A percentile compares a stretch with the other conserved stretches of the same genome.
These are phyloP conservation scores for Cunninghamia lanceolata DNA, from an alignment of 75 land plant genomes.

Conservation along the genomic window DNA sequence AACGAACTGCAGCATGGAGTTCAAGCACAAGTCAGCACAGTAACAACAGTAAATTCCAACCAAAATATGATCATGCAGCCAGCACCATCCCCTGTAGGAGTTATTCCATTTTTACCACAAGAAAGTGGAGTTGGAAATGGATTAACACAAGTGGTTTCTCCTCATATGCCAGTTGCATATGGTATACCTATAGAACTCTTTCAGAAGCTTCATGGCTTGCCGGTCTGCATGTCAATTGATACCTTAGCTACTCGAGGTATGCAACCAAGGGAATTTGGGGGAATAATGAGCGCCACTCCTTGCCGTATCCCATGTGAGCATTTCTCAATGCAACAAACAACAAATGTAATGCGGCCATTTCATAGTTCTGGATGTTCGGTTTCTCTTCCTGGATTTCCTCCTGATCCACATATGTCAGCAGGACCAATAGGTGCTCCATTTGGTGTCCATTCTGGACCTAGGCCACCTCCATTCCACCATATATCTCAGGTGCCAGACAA, in stretches of 20 bases:
- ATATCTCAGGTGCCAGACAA: not conserved
- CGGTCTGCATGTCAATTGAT: not conserved
- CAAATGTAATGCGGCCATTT: not conserved
- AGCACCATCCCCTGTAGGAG: not conserved
- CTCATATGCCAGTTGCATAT: not conserved
- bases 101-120: constrained; percentile 10
- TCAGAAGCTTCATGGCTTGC: constrained; percentile 4
- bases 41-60: not conserved
- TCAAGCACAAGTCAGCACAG: not conserved
- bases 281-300: not conserved
- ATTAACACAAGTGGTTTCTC: not conserved
- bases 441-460: not conserved
- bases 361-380: not conserved
- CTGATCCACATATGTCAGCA: not conserved
- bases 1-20: constrained; percentile 1
- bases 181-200: constrained; percentile 6
- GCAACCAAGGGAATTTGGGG: not conserved
- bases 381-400: constrained; percentile 5
- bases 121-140: constrained; percentile 9
- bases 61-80: not conserved
- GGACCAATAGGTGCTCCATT: not conserved
- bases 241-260: not conserved
- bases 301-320: constrained; percentile 13
- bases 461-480: constrained; percentile 5
- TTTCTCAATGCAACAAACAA: constrained; percentile 9